phyloP scores from a whole-genome alignment of 2,329 filamentous ascomycete species.

The Fusarium sp. region DNA sequence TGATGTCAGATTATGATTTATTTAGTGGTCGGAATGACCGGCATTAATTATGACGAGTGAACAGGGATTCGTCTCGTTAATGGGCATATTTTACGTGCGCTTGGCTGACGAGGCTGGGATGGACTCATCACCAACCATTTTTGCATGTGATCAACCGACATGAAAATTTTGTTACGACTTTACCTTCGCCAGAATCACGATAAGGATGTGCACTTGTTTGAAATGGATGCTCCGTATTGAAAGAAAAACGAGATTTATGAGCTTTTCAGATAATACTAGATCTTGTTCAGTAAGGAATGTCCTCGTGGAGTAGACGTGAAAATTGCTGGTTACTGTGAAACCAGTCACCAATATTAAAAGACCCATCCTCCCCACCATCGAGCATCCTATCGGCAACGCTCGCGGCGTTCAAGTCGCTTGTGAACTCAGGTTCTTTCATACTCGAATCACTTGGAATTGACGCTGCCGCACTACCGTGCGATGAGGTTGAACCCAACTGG shows the following conservation, averaged over 20 bases:
- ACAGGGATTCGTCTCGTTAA: neutral
- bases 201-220: neutral
- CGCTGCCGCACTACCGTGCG: rapidly evolving
- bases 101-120: neutral
- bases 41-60: neutral
- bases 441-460: neutral
- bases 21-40: constrained; percentile 2
- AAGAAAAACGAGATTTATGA: neutral
- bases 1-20: constrained; percentile 13
- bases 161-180: neutral
- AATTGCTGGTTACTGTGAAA: constrained; percentile 37
- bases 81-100: neutral
- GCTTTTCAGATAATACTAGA: neutral
- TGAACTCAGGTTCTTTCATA: neutral
- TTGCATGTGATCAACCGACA: constrained; percentile 24
- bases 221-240: neutral
- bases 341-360: constrained; percentile 23
- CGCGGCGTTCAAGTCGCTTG: neutral
- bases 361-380: neutral
- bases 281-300: constrained; percentile 9
- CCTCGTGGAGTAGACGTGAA: constrained; percentile 31
- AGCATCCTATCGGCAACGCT: neutral
- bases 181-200: neutral
- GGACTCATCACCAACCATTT: neutral
- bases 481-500: neutral